Evolutionary conservation across 2,329 filamentous ascomycete genomes (phyloP).

Genomic region (Neurospora sp.): DNA sequence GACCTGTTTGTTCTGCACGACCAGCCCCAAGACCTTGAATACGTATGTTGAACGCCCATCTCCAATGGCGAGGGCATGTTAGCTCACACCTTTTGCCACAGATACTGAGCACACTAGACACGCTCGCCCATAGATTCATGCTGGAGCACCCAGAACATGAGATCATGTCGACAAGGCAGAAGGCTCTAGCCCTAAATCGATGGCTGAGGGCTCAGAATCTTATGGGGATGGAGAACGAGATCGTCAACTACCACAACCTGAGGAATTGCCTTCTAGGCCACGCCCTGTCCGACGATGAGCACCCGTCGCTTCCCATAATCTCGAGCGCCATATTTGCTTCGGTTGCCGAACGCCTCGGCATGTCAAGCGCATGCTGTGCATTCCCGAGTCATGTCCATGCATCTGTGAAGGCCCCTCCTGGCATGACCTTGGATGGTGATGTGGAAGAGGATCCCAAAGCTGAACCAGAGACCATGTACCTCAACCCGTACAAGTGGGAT

Average conservation of each 20-base stretch:
- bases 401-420: constrained; percentile 55
- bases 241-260: constrained; percentile 63
- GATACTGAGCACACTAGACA: constrained; percentile 42
- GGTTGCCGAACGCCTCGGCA: constrained; percentile 61
- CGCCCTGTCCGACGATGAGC: constrained; percentile 59
- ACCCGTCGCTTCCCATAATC: constrained; percentile 77
- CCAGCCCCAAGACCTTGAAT: constrained; percentile 60
- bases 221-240: constrained; percentile 56
- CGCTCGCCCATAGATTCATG: constrained; percentile 47
- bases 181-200: constrained; percentile 55
- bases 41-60: constrained; percentile 37
- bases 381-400: constrained; percentile 81
- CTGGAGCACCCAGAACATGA: constrained; percentile 41
- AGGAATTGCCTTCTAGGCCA: constrained; percentile 84
- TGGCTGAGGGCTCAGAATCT: constrained; percentile 63
- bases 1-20: constrained; percentile 81
- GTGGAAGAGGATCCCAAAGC: constrained; percentile 4
- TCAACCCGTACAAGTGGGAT: constrained; percentile 69
- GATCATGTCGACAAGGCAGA: constrained; percentile 50
- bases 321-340: constrained; percentile 80
- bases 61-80: neutral
- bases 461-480: constrained; percentile 54
- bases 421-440: constrained; percentile 47
- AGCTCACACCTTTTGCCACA: constrained; percentile 8
- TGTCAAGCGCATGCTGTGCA: constrained; percentile 69